phyloP scores from a whole-genome alignment of 2,329 filamentous ascomycete species.

The Hortaea sp. region DNA sequence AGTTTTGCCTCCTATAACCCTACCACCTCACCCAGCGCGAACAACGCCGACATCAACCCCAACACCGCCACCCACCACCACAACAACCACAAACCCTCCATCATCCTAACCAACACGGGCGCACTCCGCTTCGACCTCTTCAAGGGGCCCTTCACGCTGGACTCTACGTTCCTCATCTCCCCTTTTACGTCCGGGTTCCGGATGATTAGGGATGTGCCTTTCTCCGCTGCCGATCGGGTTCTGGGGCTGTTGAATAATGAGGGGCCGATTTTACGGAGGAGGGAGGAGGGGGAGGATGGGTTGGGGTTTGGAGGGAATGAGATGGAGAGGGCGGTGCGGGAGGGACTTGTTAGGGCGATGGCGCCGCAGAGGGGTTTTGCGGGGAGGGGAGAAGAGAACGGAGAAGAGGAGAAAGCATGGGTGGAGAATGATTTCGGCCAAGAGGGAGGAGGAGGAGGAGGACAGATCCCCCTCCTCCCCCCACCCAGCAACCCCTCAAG shows the following conservation, averaged over 20 bases:
- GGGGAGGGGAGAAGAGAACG: neutral
- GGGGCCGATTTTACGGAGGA: conserved; percentile 37
- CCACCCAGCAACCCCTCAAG: no score
- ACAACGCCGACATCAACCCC: no score
- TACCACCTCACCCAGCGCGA: no score
- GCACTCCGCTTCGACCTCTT: conserved; percentile 93
- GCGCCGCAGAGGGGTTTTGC: conserved; percentile 1
- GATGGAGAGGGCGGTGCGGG: neutral
- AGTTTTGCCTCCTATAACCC: conserved; percentile 14
- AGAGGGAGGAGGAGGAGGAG: no score
- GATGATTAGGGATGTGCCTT: conserved; percentile 73
- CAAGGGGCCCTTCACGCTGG: conserved; percentile 78
- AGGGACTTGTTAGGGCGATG: conserved; percentile 14
- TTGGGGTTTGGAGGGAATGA: neutral
- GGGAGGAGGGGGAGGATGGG: no score
- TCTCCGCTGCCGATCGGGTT: conserved; percentile 61
- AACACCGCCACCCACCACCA: no score
- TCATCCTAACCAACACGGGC: conserved; percentile 80
- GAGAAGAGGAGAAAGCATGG: neutral
- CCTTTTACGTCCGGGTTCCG: conserved; percentile 75
- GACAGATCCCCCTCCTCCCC: no score
- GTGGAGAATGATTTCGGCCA: no score
- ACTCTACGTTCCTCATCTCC: conserved; percentile 75
- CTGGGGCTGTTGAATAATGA: conserved; percentile 49
- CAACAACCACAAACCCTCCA: conserved; percentile 44